A percentile compares a stretch with the other conserved stretches of the same genome.
Evolutionary conservation across 1,284 basidiomycete genomes (phyloP).

Genomic region (Coniophora puteana): DNA sequence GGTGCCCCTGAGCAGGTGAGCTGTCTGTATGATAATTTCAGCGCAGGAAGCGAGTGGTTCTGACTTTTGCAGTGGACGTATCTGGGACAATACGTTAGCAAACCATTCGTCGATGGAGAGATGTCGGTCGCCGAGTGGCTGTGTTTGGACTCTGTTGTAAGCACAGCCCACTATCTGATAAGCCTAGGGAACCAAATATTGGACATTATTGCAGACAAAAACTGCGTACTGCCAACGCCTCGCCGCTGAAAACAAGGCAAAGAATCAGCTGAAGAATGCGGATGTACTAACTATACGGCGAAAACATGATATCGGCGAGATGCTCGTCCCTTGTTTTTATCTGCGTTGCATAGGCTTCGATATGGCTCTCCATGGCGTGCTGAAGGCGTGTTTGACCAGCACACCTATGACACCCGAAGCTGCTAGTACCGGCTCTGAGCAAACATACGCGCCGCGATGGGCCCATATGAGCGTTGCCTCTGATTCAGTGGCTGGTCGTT

Average conservation of each 20-base stretch:
- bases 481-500: too few relatives aligned
- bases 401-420: too few relatives aligned
- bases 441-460: too few relatives aligned
- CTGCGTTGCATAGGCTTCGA: too few relatives aligned
- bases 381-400: too few relatives aligned
- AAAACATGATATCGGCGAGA: too few relatives aligned
- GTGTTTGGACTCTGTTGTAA: conserved; percentile 21
- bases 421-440: too few relatives aligned
- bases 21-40: neutral
- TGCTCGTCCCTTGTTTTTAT: too few relatives aligned
- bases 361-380: too few relatives aligned
- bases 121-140: conserved; percentile 29
- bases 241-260: conserved; percentile 7
- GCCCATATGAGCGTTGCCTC: too few relatives aligned
- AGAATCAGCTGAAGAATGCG: too few relatives aligned
- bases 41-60: neutral
- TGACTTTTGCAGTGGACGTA: conserved; percentile 22
- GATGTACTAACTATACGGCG: too few relatives aligned
- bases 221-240: conserved; percentile 20
- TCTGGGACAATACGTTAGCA: conserved; percentile 20
- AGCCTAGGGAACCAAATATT: neutral
- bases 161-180: neutral
- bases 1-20: conserved; percentile 14
- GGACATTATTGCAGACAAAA: conserved; percentile 16
- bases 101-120: conserved; percentile 15